These are phyloP conservation scores for Dillenia suffruticosa DNA, from an alignment of 164 flowering plant genomes.

Conservation along the genomic window DNA sequence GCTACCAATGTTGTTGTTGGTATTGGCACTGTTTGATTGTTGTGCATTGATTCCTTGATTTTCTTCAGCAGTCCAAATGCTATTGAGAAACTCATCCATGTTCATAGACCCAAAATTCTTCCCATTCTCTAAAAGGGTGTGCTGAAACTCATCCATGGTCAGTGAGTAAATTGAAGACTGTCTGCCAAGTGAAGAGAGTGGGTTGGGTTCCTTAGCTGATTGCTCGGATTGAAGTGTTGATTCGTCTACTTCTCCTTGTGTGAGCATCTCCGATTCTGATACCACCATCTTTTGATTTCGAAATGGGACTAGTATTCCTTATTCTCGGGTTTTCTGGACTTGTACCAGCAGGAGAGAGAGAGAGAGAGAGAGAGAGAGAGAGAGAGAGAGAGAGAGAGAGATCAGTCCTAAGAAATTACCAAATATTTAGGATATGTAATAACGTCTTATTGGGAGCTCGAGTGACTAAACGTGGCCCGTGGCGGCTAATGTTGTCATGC, in stretches of 20 bases:
- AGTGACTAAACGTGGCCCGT: too few species aligned
- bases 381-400: too few species aligned
- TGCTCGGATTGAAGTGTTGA: constrained; percentile 10
- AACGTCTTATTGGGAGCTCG: too few species aligned
- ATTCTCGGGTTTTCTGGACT: too few species aligned
- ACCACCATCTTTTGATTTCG: constrained; percentile 19
- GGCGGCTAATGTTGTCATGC: too few species aligned
- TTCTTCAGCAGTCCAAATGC: constrained; percentile 95
- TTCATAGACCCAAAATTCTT: constrained; percentile 95
- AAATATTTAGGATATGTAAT: too few species aligned
- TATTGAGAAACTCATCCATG: constrained; percentile 89
- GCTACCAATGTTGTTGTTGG: not conserved
- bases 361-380: too few species aligned
- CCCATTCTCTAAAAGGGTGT: constrained; percentile 57
- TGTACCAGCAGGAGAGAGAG: too few species aligned
- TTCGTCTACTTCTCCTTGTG: constrained; percentile 39
- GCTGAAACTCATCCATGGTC: constrained; percentile 87
- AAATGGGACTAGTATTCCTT: too few species aligned
- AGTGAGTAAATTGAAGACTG: constrained; percentile 89
- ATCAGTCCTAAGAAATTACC: too few species aligned
- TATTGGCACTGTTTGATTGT: not conserved
- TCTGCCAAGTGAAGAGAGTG: constrained; percentile 44
- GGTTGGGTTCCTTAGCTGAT: constrained; percentile 14
- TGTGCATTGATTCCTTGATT: constrained; percentile 39
- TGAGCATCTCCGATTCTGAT: constrained; percentile 30